phyloP scores from a whole-genome alignment of 164 flowering plant genomes.

The Akebia trifoliata region DNA sequence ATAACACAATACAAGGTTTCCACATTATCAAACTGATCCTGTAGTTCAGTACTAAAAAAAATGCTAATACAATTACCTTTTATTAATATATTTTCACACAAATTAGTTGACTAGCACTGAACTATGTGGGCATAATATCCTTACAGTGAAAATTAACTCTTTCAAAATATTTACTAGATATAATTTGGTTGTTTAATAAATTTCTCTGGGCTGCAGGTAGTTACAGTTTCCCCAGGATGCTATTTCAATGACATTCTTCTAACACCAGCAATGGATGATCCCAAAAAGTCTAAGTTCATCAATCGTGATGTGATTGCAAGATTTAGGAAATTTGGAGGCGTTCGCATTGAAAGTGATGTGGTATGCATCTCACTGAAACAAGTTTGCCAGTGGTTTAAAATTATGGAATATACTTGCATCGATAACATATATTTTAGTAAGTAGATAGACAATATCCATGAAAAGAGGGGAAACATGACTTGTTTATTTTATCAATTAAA shows the following conservation, averaged over 20 bases:
- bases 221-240: conserved; percentile 11
- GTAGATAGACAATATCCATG: no score
- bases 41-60: no score
- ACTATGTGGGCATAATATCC: no score
- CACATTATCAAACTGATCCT: no score
- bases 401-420: no score
- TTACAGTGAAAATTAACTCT: neutral
- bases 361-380: conserved; percentile 5
- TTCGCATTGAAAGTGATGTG: conserved; percentile 15
- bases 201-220: conserved; percentile 3
- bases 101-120: no score
- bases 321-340: conserved; percentile 14
- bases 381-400: neutral
- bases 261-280: conserved; percentile 7
- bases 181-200: neutral
- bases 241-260: conserved; percentile 12
- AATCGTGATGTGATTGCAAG: conserved; percentile 7
- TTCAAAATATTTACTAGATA: neutral
- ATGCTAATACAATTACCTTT: no score
- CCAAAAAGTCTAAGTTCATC: conserved; percentile 6
- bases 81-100: no score
- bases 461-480: no score
- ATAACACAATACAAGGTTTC: no score
- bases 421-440: no score
- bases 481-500: no score